Conservation (phyloP, 306 rosid species). For the Rosa rugosa region DNA sequence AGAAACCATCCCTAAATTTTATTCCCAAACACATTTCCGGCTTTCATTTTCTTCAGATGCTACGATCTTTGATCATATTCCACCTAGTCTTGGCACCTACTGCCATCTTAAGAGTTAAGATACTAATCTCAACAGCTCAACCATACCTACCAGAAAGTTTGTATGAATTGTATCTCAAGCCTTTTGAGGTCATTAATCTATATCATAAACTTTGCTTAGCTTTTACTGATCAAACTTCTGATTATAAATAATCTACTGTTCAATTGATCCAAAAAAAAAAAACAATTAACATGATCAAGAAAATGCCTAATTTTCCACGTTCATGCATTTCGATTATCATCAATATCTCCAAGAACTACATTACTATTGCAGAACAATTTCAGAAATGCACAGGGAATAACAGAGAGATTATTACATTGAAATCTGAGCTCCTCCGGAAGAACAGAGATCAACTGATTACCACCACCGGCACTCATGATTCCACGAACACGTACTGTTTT, state of each 20-base stretch:
- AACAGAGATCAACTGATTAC: constrained; percentile 53
- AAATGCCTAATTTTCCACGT: not conserved
- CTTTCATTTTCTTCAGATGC: not conserved
- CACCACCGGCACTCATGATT: constrained; percentile 54
- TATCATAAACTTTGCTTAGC: not conserved
- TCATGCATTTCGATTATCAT: constrained; percentile 4
- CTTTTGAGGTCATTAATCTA: not conserved
- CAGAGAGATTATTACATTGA: constrained; percentile 46
- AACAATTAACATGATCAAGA: not conserved
- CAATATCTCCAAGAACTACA: not conserved
- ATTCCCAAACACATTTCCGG: not conserved
- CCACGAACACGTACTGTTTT: too few species aligned
- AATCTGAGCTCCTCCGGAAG: constrained; percentile 82
- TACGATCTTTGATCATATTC: not conserved
- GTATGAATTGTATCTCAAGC: not conserved
- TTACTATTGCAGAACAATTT: not conserved
- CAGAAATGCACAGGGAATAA: not conserved
- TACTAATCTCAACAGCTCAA: not conserved
- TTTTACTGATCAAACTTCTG: too few species aligned
- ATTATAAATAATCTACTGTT: not conserved
- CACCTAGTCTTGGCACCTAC: not conserved
- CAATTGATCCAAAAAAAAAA: not conserved
- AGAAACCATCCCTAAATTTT: not conserved
- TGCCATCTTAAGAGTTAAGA: not conserved
- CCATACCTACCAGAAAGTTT: not conserved